These are phyloP conservation scores for Trichosanthes truncata DNA, from an alignment of 306 rosid genomes.

Conservation along the genomic window DNA sequence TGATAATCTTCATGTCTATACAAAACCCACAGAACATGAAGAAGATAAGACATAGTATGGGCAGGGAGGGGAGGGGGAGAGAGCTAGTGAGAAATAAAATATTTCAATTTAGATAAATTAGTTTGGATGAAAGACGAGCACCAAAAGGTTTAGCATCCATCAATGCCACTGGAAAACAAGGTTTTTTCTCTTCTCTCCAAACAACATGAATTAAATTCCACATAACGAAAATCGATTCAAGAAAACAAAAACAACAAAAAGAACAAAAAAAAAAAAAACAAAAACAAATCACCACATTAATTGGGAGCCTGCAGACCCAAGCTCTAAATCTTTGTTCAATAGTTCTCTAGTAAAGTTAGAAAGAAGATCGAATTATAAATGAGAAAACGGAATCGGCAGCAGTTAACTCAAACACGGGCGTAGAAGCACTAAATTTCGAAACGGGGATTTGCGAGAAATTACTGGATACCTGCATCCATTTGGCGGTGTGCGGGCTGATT, in stretches of 20 bases:
- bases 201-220: not conserved
- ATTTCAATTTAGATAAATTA: not conserved
- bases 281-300: not conserved
- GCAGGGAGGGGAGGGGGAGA: not conserved
- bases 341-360: not conserved
- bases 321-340: not conserved
- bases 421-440: not conserved
- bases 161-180: not conserved
- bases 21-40: not conserved
- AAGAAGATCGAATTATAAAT: not conserved
- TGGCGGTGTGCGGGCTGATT: constrained; percentile 64
- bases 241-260: not conserved
- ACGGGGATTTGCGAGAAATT: not conserved
- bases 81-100: not conserved
- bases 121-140: not conserved
- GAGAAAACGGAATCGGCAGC: not conserved
- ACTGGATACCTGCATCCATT: constrained; percentile 72
- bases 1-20: not conserved
- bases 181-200: not conserved
- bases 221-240: not conserved
- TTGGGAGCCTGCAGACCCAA: not conserved
- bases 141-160: not conserved
- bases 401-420: not conserved
- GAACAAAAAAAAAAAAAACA: too few species aligned
- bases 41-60: not conserved